Evolutionary conservation across 148 eudicot species (phyloP).

Genomic region (Rhododendron vialii): DNA sequence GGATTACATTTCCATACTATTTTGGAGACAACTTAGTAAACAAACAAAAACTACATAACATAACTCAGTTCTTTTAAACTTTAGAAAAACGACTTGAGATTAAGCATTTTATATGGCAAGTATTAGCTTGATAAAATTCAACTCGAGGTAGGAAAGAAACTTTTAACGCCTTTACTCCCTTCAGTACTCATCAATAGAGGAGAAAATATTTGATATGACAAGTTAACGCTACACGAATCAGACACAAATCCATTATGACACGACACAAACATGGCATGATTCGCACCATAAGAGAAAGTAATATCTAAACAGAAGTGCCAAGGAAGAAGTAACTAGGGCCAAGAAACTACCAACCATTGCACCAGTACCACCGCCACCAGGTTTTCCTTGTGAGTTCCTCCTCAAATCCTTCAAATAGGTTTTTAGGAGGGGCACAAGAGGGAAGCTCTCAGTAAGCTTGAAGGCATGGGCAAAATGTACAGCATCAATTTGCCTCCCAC

Average conservation of each 20-base stretch:
- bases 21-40: neutral
- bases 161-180: neutral
- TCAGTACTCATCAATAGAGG: neutral
- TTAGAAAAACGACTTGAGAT: neutral
- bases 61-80: neutral
- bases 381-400: conserved; percentile 54
- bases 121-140: neutral
- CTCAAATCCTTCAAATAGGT: conserved; percentile 49
- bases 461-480: conserved; percentile 52
- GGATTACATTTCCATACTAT: neutral
- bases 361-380: conserved; percentile 28
- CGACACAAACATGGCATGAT: neutral
- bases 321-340: neutral
- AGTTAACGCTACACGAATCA: neutral
- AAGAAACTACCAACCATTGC: conserved; percentile 38
- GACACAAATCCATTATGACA: neutral
- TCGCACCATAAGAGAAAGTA: neutral
- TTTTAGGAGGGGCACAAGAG: conserved; percentile 47
- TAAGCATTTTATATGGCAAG: neutral
- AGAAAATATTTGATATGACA: neutral
- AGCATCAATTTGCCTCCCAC: conserved; percentile 47
- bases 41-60: neutral
- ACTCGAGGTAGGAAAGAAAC: neutral
- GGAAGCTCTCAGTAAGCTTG: conserved; percentile 39
- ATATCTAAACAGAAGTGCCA: neutral